A percentile compares a stretch with the other conserved stretches of the same genome.
Conservation (phyloP, 306 rosid genomes). For the Gastrolobium bilobum region DNA sequence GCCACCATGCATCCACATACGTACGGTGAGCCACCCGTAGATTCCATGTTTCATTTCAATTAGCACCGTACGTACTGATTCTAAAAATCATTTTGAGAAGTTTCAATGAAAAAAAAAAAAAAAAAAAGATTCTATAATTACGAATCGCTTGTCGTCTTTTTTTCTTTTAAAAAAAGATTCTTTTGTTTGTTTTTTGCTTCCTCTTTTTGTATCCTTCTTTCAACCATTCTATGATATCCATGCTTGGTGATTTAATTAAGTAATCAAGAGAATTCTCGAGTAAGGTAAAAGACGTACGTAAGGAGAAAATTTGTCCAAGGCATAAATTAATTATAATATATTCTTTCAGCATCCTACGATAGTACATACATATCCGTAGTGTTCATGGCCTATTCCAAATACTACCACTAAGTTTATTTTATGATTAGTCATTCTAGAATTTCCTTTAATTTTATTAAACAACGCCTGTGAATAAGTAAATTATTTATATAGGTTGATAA, state of each 20-base stretch:
- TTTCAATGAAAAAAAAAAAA: not conserved
- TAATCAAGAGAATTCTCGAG: conserved; percentile 1
- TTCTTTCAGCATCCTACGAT: not conserved
- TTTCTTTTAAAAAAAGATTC: not conserved
- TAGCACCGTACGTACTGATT: conserved; percentile 35
- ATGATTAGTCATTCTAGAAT: not conserved
- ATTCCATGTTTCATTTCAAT: conserved; percentile 40
- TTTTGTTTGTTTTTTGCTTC: not conserved
- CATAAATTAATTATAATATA: not conserved
- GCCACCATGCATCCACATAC: conserved; percentile 45
- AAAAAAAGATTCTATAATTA: not conserved
- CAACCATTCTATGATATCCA: not conserved
- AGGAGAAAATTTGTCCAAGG: not conserved
- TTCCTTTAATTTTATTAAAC: not conserved
- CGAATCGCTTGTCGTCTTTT: not conserved
- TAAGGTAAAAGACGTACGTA: conserved; percentile 16
- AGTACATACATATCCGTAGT: too few species aligned
- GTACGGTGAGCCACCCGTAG: conserved; percentile 27
- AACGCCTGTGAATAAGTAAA: not conserved
- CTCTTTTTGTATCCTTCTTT: conserved; percentile 16
- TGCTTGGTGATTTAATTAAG: not conserved
- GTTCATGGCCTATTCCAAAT: not conserved
- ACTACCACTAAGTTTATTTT: not conserved
- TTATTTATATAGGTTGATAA: not conserved
- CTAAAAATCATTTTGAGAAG: conserved; percentile 4